Evolutionary conservation across 2,329 filamentous ascomycete genomes (phyloP).

Genomic region (Beauveria medogensis): DNA sequence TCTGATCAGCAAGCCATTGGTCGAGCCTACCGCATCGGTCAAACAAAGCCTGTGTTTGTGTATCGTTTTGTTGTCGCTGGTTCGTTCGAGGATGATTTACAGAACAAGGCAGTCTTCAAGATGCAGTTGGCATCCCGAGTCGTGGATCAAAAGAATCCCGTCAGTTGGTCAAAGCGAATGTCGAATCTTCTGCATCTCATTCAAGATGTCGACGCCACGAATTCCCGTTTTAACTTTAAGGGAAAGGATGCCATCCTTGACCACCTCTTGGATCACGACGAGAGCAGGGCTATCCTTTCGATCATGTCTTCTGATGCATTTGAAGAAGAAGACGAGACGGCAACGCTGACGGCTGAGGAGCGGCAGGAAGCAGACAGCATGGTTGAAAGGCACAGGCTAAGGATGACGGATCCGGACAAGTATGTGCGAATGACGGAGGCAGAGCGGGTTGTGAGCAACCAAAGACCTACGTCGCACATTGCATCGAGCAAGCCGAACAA

Average conservation of each 20-base stretch:
- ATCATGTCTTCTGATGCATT: conserved; percentile 67
- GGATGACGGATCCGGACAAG: conserved; percentile 24
- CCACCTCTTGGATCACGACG: conserved; percentile 31
- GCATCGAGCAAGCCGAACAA: conserved; percentile 3
- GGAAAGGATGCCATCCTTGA: conserved; percentile 59
- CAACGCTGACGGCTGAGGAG: conserved; percentile 52
- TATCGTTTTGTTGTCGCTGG: conserved; percentile 74
- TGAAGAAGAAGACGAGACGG: conserved; percentile 56
- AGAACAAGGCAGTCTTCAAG: conserved; percentile 74
- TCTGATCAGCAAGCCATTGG: conserved; percentile 83
- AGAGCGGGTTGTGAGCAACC: background rate
- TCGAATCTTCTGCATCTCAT: conserved; percentile 53
- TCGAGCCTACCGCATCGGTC: conserved; percentile 77
- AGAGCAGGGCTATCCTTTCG: conserved; percentile 36
- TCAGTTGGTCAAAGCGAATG: conserved; percentile 54
- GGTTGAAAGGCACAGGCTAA: conserved; percentile 25
- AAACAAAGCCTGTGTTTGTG: conserved; percentile 71
- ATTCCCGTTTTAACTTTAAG: conserved; percentile 35
- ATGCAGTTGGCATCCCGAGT: conserved; percentile 69
- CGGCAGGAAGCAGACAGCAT: conserved; percentile 41
- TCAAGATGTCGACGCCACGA: conserved; percentile 34
- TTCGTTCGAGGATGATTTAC: conserved; percentile 68
- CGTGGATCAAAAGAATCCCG: conserved; percentile 72
- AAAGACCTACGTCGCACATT: background rate
- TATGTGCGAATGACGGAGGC: conserved; percentile 19